These are phyloP conservation scores for Colletotrichum incanum DNA, from an alignment of 2,329 filamentous ascomycete genomes.

Conservation along the genomic window DNA sequence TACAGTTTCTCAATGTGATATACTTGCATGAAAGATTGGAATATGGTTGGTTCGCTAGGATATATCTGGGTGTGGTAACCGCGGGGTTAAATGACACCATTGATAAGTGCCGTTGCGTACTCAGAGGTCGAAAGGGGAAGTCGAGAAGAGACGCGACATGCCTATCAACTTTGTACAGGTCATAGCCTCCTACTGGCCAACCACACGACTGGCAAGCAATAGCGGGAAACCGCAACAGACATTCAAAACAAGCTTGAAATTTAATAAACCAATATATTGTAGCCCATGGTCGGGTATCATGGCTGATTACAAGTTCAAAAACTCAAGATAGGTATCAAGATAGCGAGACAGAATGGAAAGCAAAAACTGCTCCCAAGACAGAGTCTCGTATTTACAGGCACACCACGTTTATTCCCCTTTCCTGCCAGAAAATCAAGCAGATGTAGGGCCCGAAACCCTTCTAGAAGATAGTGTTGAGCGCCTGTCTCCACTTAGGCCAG, in stretches of 20 bases:
- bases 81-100: not conserved
- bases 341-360: conserved; percentile 4
- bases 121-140: not conserved
- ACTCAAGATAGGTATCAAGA: conserved; percentile 37
- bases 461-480: conserved; percentile 57
- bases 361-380: not conserved
- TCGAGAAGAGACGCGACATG: too few species aligned
- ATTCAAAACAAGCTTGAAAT: not conserved
- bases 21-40: not conserved
- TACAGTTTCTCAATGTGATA: too few species aligned
- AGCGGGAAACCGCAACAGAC: too few species aligned
- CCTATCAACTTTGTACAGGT: not conserved
- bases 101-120: not conserved
- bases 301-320: conserved; percentile 15
- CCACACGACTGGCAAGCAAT: not conserved
- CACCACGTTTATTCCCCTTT: conserved; percentile 2
- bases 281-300: conserved; percentile 5
- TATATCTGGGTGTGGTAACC: not conserved
- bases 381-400: conserved; percentile 18
- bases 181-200: not conserved
- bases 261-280: not conserved
- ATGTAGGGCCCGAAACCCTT: not conserved
- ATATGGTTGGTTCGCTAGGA: not conserved
- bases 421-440: not conserved
- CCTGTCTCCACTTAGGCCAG: conserved; percentile 67